phyloP scores from a whole-genome alignment of 2,329 filamentous ascomycete genomes.

The Karstenula rhodostoma region DNA sequence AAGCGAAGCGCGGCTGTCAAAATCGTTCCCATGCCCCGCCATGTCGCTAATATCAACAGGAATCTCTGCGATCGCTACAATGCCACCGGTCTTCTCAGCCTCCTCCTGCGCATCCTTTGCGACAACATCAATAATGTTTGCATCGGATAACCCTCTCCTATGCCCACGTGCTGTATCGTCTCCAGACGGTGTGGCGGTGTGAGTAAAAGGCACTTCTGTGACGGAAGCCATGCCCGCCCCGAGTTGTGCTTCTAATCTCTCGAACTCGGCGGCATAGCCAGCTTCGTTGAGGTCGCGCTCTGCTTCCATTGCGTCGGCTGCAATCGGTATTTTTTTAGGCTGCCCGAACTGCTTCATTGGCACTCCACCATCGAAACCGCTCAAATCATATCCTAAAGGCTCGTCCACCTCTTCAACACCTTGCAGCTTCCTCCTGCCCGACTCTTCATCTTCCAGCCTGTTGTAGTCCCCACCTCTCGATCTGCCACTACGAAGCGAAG shows the following conservation, averaged over 20 bases:
- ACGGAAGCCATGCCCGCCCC: conserved; percentile 48
- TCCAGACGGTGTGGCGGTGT: conserved; percentile 23
- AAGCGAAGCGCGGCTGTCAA: conserved; percentile 40
- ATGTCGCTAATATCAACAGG: conserved; percentile 54
- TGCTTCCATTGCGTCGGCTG: conserved; percentile 27
- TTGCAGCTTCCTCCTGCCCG: conserved; percentile 22
- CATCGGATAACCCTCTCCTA: conserved; percentile 29
- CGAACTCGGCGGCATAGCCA: conserved; percentile 46
- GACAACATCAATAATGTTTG: conserved; percentile 25
- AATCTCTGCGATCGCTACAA: conserved; percentile 53
- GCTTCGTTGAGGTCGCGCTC: conserved; percentile 38
- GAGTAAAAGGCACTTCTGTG: conserved; percentile 44
- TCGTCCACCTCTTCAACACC: conserved; percentile 44
- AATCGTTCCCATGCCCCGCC: conserved; percentile 45
- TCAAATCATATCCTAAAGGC: conserved; percentile 37
- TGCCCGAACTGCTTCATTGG: conserved; percentile 38
- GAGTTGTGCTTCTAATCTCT: conserved; percentile 45
- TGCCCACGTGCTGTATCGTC: conserved; percentile 29
- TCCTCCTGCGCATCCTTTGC: conserved; percentile 51
- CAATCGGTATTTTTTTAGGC: conserved; percentile 19
- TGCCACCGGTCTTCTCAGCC: conserved; percentile 54
- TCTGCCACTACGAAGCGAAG: conserved; percentile 34
- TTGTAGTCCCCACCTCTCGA: conserved; percentile 36
- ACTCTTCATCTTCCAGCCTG: conserved; percentile 45
- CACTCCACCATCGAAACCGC: conserved; percentile 34